phyloP scores from a whole-genome alignment of 306 rosid species.

The Casuarina cunninghamiana region DNA sequence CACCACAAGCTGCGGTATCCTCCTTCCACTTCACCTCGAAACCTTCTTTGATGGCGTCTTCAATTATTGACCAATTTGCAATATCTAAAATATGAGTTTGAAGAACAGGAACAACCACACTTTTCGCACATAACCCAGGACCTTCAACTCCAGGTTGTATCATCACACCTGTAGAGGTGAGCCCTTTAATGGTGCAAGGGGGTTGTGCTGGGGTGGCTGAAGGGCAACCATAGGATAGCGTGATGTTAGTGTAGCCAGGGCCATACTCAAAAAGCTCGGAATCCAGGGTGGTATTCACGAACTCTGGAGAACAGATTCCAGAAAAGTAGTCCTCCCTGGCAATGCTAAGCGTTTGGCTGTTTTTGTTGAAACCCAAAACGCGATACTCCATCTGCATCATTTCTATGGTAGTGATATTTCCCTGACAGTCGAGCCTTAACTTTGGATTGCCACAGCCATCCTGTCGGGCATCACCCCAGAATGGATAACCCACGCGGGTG shows the following conservation, averaged over 20 bases:
- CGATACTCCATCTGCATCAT: slow-evolving; percentile 30
- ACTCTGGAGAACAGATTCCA: slow-evolving; percentile 30
- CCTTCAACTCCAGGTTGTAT: no score
- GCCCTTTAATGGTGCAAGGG: neutral
- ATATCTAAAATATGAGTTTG: no score
- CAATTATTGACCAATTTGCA: no score
- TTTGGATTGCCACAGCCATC: slow-evolving; percentile 44
- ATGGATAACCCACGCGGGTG: slow-evolving; percentile 28
- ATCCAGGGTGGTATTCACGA: slow-evolving; percentile 36
- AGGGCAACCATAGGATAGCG: slow-evolving; percentile 39
- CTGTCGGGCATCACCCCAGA: slow-evolving; percentile 41
- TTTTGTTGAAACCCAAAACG: slow-evolving; percentile 17
- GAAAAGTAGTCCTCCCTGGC: slow-evolving; percentile 29
- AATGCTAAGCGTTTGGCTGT: slow-evolving; percentile 25
- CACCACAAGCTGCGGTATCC: no score
- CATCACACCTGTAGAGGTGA: neutral
- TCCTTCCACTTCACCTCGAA: no score
- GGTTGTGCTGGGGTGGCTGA: fast-evolving
- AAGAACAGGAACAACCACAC: no score
- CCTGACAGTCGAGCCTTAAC: slow-evolving; percentile 30
- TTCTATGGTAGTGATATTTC: slow-evolving; percentile 15
- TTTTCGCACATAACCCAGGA: no score
- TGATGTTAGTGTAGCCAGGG: slow-evolving; percentile 17
- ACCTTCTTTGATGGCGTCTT: no score
- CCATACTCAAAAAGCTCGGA: slow-evolving; percentile 20